Percentiles rank a stretch among this genome's conserved stretches.
These are phyloP conservation scores for Paramecium sonneborni DNA, from an alignment of 73 alveolate genomes.

Conservation along the genomic window DNA sequence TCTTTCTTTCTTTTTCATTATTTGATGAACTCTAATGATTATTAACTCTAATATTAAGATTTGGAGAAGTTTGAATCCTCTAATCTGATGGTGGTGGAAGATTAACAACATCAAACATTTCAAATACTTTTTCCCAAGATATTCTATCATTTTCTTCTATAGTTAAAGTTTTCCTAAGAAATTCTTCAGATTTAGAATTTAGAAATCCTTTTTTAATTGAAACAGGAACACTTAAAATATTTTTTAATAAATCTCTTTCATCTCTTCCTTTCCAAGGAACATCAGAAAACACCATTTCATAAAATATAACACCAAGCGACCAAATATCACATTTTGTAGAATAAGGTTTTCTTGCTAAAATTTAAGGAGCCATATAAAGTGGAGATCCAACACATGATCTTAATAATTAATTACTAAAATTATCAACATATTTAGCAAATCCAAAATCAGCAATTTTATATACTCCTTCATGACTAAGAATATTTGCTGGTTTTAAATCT, in stretches of 20 bases:
- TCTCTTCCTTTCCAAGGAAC: slow-evolving; percentile 70
- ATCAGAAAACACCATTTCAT: slow-evolving; percentile 73
- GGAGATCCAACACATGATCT: slow-evolving; percentile 79
- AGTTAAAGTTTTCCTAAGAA: slow-evolving; percentile 41
- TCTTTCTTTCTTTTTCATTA: slow-evolving; percentile 4
- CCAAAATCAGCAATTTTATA: slow-evolving; percentile 68
- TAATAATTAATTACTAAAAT: slow-evolving; percentile 42
- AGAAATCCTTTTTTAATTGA: background rate
- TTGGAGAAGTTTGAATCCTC: background rate
- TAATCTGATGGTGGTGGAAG: background rate
- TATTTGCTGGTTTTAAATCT: slow-evolving; percentile 67
- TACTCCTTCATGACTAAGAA: slow-evolving; percentile 50
- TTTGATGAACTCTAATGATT: background rate
- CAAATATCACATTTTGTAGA: slow-evolving; percentile 85
- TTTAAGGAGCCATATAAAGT: slow-evolving; percentile 82
- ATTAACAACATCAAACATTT: slow-evolving; percentile 51
- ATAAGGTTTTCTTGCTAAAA: slow-evolving; percentile 82
- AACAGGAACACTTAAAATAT: slow-evolving; percentile 55
- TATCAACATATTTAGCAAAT: slow-evolving; percentile 65
- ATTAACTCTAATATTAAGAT: background rate
- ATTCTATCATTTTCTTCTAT: slow-evolving; percentile 66
- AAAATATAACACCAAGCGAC: slow-evolving; percentile 84
- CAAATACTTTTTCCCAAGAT: slow-evolving; percentile 62
- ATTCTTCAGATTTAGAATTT: slow-evolving; percentile 33
- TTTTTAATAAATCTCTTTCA: slow-evolving; percentile 59